A percentile compares a stretch with the other conserved stretches of the same genome.
Evolutionary conservation across 2,329 filamentous ascomycete genomes (phyloP).

Genomic region (Ascochyta viciae-villosae): DNA sequence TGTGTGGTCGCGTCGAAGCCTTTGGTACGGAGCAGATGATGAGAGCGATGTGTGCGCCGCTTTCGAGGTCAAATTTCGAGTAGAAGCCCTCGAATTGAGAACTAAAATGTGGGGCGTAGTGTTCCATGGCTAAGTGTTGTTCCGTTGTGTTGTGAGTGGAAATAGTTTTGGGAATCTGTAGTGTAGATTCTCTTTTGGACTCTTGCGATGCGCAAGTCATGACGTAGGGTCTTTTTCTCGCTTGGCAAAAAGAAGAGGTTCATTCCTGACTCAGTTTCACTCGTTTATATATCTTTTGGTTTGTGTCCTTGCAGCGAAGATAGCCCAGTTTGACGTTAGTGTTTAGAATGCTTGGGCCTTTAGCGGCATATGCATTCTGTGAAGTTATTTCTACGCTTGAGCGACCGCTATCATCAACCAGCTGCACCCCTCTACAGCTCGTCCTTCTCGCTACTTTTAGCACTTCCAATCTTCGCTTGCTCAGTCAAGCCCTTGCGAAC

Average conservation of each 20-base stretch:
- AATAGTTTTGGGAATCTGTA: neutral
- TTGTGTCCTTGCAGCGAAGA: neutral
- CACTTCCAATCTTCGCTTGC: slow-evolving; percentile 38
- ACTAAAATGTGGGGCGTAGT: slow-evolving; percentile 52
- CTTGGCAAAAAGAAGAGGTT: slow-evolving; percentile 16
- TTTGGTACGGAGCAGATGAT: slow-evolving; percentile 57
- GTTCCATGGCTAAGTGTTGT: slow-evolving; percentile 45
- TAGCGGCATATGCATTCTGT: neutral
- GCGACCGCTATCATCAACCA: neutral
- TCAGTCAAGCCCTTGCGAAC: slow-evolving; percentile 64
- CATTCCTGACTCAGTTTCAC: neutral
- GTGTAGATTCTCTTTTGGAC: neutral
- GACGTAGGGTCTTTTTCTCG: slow-evolving; percentile 23
- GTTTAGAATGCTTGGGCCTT: neutral
- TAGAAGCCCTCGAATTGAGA: slow-evolving; percentile 60
- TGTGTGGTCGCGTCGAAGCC: slow-evolving; percentile 51
- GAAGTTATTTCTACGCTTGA: neutral
- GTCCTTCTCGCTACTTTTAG: slow-evolving; percentile 29
- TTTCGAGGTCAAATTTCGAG: slow-evolving; percentile 57
- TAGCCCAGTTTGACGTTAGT: too few species aligned
- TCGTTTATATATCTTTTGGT: neutral
- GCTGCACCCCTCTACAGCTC: slow-evolving; percentile 28
- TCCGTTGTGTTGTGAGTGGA: neutral
- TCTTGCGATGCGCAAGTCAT: slow-evolving; percentile 21
- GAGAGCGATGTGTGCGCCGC: slow-evolving; percentile 55